phyloP scores from a whole-genome alignment of 495 filamentous ascomycete species.

The Aspergillus nanangensis region DNA sequence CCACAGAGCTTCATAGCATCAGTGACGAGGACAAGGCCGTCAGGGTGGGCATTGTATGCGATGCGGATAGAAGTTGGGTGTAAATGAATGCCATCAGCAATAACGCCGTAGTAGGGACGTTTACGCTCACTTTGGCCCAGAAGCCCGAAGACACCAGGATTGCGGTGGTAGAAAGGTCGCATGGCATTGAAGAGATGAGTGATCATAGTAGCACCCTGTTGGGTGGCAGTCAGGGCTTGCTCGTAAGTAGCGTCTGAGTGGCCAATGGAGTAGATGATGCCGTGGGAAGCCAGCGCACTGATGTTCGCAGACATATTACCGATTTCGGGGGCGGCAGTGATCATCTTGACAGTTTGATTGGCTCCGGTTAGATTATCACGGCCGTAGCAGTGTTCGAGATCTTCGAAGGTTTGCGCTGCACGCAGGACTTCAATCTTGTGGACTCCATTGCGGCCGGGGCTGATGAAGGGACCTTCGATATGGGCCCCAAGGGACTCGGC shows the following conservation, averaged over 20 bases:
- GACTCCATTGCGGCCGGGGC: slow-evolving; percentile 65
- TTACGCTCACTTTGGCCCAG: slow-evolving; percentile 47
- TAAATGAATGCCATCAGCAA: slow-evolving; percentile 60
- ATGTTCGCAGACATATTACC: slow-evolving; percentile 59
- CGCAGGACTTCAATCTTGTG: slow-evolving; percentile 64
- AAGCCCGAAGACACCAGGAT: slow-evolving; percentile 79
- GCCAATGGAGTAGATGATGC: slow-evolving; percentile 71
- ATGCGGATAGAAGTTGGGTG: slow-evolving; percentile 57
- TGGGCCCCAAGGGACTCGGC: slow-evolving; percentile 81
- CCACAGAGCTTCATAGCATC: slow-evolving; percentile 62
- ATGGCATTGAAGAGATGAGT: slow-evolving; percentile 92
- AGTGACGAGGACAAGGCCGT: slow-evolving; percentile 54
- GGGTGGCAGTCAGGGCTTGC: slow-evolving; percentile 59
- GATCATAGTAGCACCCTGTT: slow-evolving; percentile 73
- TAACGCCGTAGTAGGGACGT: slow-evolving; percentile 55
- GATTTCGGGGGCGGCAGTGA: slow-evolving; percentile 78
- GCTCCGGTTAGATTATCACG: slow-evolving; percentile 46
- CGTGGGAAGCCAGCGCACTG: slow-evolving; percentile 50
- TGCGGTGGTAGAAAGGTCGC: slow-evolving; percentile 77
- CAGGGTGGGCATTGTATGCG: slow-evolving; percentile 53
- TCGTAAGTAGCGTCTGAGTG: slow-evolving; percentile 79
- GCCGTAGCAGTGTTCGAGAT: slow-evolving; percentile 68
- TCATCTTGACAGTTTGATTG: slow-evolving; percentile 56
- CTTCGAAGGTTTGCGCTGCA: slow-evolving; percentile 42
- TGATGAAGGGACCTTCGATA: slow-evolving; percentile 81